Percentiles rank a stretch among this genome's conserved stretches.
Evolutionary conservation across 2,329 filamentous ascomycete genomes (phyloP).

Genomic region (Fusarium palustre): DNA sequence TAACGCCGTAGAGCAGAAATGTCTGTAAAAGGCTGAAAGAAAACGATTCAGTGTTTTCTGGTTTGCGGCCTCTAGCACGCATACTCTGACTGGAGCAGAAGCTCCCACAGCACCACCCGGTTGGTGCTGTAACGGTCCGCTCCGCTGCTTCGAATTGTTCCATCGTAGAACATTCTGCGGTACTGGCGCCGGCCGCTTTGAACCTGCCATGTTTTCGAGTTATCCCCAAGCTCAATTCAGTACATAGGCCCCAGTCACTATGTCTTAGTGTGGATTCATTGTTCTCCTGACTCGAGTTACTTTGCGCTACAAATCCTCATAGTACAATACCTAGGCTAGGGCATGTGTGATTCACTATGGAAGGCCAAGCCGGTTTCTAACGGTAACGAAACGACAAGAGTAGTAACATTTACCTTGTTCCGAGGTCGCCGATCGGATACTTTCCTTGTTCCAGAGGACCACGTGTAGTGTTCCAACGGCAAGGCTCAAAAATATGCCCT

Average conservation of each 20-base stretch:
- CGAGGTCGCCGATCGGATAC: slow-evolving; percentile 12
- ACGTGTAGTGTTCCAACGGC: slow-evolving; percentile 22
- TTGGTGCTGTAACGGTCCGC: slow-evolving; percentile 28
- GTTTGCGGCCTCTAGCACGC: background rate
- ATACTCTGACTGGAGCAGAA: slow-evolving; percentile 7
- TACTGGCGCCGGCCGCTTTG: background rate
- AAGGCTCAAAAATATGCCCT: slow-evolving; percentile 15
- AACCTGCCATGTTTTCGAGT: background rate
- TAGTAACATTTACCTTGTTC: background rate
- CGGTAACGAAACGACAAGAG: slow-evolving; percentile 4
- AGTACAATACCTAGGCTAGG: background rate
- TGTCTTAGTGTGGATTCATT: slow-evolving; percentile 11
- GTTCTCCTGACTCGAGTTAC: slow-evolving; percentile 12
- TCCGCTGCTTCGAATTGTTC: slow-evolving; percentile 14
- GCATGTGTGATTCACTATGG: background rate
- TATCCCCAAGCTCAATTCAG: background rate
- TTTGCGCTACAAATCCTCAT: background rate
- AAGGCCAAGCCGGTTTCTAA: background rate
- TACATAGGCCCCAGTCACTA: background rate
- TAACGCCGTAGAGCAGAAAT: slow-evolving; percentile 3
- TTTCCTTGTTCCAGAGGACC: slow-evolving; percentile 1
- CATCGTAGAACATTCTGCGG: slow-evolving; percentile 5
- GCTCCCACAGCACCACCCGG: background rate
- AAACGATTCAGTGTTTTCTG: background rate
- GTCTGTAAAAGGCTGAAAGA: background rate